Base-by-base conservation (phyloP, 1,284 basidiomycete species). In the Ceratobasidium sp. region DNA sequence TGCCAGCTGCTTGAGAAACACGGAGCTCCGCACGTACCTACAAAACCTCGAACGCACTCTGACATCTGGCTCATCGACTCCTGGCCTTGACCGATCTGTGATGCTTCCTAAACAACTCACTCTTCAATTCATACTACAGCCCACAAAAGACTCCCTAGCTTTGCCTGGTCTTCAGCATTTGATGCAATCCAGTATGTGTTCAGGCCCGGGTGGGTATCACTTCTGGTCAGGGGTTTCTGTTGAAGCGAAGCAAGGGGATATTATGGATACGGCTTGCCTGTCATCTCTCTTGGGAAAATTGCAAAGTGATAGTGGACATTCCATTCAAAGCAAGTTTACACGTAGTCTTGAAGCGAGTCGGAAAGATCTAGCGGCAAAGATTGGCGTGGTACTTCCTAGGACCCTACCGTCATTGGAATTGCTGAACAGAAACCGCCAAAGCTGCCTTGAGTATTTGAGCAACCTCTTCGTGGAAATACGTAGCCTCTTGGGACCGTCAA, bases 1-100 rank as follows among this genome's bases (percentile, higher is more conserved):
- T n/a, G 26, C 38, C 2, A 69, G 54, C 32, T 69, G 66, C 23
- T 16, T 6, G 38, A 46, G 30, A 18, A 69, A 69, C 32, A 11
- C 35, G 1, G 54, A 57, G 9, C 21, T 69, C 7, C 26, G n/a
- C 9, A 16, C 9, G n/a, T 52, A 69, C 46, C 43, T 69, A 13
- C 52, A n/a, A 5, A 6, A 35, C 7, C 26, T 58, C 16, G 26
- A 58, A 30, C 18, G n/a, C 14, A 32, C 21, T 18, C 21, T 69
- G 8, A 6, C 54, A 11, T 69, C 66, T 16, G 1, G 41, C 23
- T 21, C 43, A 8, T 11, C 5, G 32, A 46, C 43, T 4, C 21
- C 14, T 14, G 26, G 13, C 41, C 35, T 61, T 23, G 57, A 3
- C 6, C 4, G 6, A 38, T 11, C 35, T 11, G 35, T 38, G 6